These are phyloP conservation scores for Arthrobotrys musiformis DNA, from an alignment of 2,329 filamentous ascomycete species.

Conservation along the genomic window DNA sequence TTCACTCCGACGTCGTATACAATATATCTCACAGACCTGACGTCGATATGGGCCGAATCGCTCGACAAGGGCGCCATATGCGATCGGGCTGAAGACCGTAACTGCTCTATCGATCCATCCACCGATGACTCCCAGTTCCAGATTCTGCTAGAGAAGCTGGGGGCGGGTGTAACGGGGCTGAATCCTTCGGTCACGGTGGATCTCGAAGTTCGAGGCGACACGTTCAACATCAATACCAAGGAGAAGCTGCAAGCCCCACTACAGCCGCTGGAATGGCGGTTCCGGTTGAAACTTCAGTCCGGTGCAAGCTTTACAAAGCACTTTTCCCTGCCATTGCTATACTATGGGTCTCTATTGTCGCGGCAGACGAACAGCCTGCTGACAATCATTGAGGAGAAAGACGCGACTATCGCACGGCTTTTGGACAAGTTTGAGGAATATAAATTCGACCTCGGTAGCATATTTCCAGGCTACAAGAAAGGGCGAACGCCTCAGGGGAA, in stretches of 20 bases:
- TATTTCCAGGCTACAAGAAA: constrained; percentile 66
- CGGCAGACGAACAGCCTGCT: constrained; percentile 65
- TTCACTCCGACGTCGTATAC: constrained; percentile 71
- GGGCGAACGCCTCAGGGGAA: constrained; percentile 63
- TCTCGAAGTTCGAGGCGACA: constrained; percentile 59
- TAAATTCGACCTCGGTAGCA: constrained; percentile 66
- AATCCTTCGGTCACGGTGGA: constrained; percentile 63
- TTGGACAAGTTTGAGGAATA: constrained; percentile 68
- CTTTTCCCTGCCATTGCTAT: constrained; percentile 66
- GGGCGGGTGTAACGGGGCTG: constrained; percentile 64
- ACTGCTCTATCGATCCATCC: constrained; percentile 78
- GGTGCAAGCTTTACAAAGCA: constrained; percentile 63
- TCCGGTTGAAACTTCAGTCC: constrained; percentile 66
- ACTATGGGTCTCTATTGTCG: constrained; percentile 64
- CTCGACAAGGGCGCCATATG: constrained; percentile 73
- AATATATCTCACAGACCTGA: constrained; percentile 76
- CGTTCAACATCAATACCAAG: constrained; percentile 67
- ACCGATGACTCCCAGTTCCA: constrained; percentile 75
- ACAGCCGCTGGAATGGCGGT: constrained; percentile 73
- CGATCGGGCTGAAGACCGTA: constrained; percentile 70
- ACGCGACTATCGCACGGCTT: constrained; percentile 68
- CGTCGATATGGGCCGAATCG: constrained; percentile 76
- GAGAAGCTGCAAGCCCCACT: constrained; percentile 73
- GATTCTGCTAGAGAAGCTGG: constrained; percentile 74
- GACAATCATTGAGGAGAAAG: constrained; percentile 66